Conservation (phyloP, 2,329 filamentous ascomycete species). For the Geosmithia flava region DNA sequence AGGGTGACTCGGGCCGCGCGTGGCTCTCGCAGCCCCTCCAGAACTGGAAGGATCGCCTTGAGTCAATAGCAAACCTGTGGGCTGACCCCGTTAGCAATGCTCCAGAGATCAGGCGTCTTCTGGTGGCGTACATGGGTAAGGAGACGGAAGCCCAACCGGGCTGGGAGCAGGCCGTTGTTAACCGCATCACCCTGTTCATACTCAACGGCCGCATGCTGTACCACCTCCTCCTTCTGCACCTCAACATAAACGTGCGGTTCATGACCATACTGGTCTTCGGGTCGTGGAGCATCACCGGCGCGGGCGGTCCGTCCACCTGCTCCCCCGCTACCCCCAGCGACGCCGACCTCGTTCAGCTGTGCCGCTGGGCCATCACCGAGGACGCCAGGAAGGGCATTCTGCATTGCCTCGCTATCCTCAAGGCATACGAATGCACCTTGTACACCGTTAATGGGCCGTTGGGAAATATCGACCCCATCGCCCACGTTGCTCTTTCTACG, state of each 20-base stretch:
- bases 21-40: slow-evolving; percentile 13
- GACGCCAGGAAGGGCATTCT: slow-evolving; percentile 18
- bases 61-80: slow-evolving; percentile 8
- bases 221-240: slow-evolving; percentile 21
- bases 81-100: slow-evolving; percentile 1
- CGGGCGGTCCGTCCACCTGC: neutral
- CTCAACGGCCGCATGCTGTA: slow-evolving; percentile 21
- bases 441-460: neutral
- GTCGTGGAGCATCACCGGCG: neutral
- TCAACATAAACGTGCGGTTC: slow-evolving; percentile 16
- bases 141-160: slow-evolving; percentile 11
- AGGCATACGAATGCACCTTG: slow-evolving; percentile 9
- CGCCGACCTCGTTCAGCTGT: slow-evolving; percentile 5
- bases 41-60: slow-evolving; percentile 12
- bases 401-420: slow-evolving; percentile 18
- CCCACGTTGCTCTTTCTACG: slow-evolving; percentile 17
- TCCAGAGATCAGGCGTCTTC: slow-evolving; percentile 6
- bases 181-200: slow-evolving; percentile 15
- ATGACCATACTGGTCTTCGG: neutral
- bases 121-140: slow-evolving; percentile 14
- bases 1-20: neutral
- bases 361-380: slow-evolving; percentile 14
- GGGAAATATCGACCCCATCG: slow-evolving; percentile 16
- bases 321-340: neutral
- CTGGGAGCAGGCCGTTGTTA: slow-evolving; percentile 11